Evolutionary conservation across 805 yeast genomes (phyloP).

Genomic region (Yarrowia sp.): DNA sequence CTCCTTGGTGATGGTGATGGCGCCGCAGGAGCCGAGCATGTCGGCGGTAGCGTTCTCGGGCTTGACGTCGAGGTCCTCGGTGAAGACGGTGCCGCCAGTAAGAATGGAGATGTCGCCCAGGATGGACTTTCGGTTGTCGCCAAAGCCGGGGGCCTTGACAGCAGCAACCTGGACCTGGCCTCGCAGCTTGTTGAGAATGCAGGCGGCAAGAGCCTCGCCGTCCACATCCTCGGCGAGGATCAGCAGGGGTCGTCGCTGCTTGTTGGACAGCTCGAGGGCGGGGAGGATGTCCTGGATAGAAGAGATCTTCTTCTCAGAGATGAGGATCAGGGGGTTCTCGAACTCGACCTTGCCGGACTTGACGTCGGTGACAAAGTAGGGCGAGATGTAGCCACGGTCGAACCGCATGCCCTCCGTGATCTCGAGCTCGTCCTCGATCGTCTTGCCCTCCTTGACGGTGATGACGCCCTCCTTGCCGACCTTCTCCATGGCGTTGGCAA

Average conservation of each 20-base stretch:
- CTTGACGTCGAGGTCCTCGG: conserved; percentile 92
- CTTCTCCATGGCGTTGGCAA: conserved; percentile 96
- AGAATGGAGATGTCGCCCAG: conserved; percentile 92
- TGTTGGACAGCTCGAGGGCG: conserved; percentile 87
- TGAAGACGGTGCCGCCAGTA: conserved; percentile 83
- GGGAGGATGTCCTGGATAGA: conserved; percentile 90
- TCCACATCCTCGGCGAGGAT: conserved; percentile 94
- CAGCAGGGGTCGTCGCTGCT: conserved; percentile 86
- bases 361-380: conserved; percentile 92
- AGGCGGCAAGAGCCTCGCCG: conserved; percentile 98
- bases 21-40: conserved; percentile 85
- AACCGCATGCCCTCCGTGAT: conserved; percentile 98
- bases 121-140: conserved; percentile 96
- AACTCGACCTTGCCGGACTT: conserved; percentile 91
- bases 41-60: conserved; percentile 93
- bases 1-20: conserved; percentile 89
- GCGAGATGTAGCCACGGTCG: conserved; percentile 95
- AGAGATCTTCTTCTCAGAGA: conserved; percentile 90
- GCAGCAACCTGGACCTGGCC: conserved; percentile 98
- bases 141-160: conserved; percentile 98
- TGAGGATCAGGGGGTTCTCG: conserved; percentile 83
- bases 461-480: conserved; percentile 99
- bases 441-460: conserved; percentile 96
- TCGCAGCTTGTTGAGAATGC: conserved; percentile 93
- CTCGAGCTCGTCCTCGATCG: conserved; percentile 92